Evolutionary conservation across 116 monocot genomes (phyloP).

Genomic region (Cymodocea nodosa): DNA sequence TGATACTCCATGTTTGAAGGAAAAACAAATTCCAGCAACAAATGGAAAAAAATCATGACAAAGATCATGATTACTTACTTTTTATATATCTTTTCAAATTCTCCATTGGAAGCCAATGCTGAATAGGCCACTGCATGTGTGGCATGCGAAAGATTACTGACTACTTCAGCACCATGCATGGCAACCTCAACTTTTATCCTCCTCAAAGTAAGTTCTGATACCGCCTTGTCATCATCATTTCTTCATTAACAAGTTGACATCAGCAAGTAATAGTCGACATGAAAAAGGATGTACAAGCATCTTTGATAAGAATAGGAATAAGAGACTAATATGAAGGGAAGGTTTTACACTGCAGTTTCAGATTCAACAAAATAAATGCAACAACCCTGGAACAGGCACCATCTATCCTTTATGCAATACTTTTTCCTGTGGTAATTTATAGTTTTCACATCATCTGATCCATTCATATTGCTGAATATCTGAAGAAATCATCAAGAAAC

Average conservation of each 20-base stretch:
- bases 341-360: constrained; percentile 6
- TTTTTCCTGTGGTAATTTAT: constrained; percentile 48
- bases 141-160: constrained; percentile 32
- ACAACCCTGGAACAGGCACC: constrained; percentile 58
- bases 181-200: constrained; percentile 65
- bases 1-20: background rate
- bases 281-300: background rate
- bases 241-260: constrained; percentile 26
- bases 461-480: constrained; percentile 63
- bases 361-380: constrained; percentile 43
- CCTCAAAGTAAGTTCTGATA: constrained; percentile 62
- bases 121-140: constrained; percentile 66
- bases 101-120: constrained; percentile 11
- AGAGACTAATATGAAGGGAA: background rate
- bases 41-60: background rate
- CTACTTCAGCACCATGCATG: constrained; percentile 67
- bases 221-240: constrained; percentile 33
- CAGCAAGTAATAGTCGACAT: background rate
- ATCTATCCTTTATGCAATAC: constrained; percentile 37
- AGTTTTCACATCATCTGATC: constrained; percentile 20
- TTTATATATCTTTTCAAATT: constrained; percentile 51
- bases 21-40: background rate
- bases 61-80: constrained; percentile 24
- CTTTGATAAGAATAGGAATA: background rate
- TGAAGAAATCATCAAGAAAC: constrained; percentile 10